Evolutionary conservation across 1,139 yeast genomes (phyloP), one percentile per base, ranked within the genome.

Genomic region (Candida tetrigidarum): DNA sequence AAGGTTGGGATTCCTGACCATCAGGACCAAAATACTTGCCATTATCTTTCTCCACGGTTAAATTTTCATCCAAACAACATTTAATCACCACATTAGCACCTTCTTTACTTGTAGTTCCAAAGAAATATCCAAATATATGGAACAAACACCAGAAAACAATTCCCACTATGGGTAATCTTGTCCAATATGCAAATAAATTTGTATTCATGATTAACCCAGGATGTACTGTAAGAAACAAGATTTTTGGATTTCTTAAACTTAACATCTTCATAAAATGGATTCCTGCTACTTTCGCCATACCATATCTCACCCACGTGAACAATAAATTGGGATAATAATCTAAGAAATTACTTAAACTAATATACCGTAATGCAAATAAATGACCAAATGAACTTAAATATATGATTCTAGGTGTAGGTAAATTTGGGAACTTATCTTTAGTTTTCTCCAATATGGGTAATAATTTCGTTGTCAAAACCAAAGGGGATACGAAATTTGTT

Each of bases 171-270:
- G 96, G 96, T n/a, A 85, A 66, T 48, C 89, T 67, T 2, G 93
- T 85, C 83, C 91, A 85, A 62, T 85, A 86, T 34, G 86, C 71
- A 58, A 86, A 84, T 41, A 86, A 62, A 53, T 84, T 84, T 3
- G 97, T 84, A 57, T 84, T 83, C 84, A 87, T 82, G 11, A 88
- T 89, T 50, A 88, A 77, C 0, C 97, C 97, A 0, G 97, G 97
- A 57, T 89, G 95, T 1, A 89, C 89, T 1, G 91, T 78, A 39
- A 81, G 62, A 47, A 84, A 80, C 28, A 84, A 62, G 7, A 90
- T 72, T 27, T 80, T 73, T 0, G 96, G 96, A 59, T 86, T 77
- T 49, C 84, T 74, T 40, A 80, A 69, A 0, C 93, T 80, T 32
- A 90, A 62, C 65, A 83, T 75, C 54, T 83, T 82, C 56, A 84